Conservation (phyloP, 192 early-diverging fungal genomes). For the Gonapodya sp. region DNA sequence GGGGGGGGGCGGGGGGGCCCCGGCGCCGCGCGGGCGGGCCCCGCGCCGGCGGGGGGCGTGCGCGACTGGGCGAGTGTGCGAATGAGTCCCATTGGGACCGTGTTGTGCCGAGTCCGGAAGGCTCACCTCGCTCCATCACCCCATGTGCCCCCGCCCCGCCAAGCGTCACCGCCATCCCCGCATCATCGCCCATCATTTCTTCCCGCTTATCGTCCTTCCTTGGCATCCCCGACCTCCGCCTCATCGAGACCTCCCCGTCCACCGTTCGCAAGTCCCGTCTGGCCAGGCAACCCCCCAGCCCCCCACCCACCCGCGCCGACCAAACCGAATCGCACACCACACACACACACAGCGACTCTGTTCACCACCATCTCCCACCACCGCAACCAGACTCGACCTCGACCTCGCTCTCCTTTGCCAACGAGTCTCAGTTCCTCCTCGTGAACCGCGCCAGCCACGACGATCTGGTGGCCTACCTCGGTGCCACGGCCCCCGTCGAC, state of each 20-base stretch:
- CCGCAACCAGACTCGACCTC: not conserved
- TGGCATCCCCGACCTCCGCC: not conserved
- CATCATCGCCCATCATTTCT: not conserved
- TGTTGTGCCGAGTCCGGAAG: not conserved
- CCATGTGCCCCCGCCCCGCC: not conserved
- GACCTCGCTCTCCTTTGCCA: slow-evolving; percentile 48
- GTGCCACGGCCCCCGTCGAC: slow-evolving; percentile 17
- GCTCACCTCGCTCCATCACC: not conserved
- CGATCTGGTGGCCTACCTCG: slow-evolving; percentile 40
- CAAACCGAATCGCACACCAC: no score
- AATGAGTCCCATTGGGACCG: no score
- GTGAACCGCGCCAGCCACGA: slow-evolving; percentile 48
- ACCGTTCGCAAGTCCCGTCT: not conserved
- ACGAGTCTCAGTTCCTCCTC: slow-evolving; percentile 62
- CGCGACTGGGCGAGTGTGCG: no score
- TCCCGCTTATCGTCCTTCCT: not conserved
- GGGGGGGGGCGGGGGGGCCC: no score
- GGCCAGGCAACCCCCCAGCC: no score
- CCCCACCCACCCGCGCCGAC: no score
- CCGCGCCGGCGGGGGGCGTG: no score
- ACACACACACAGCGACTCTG: not conserved
- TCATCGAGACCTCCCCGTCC: not conserved
- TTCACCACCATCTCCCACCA: not conserved
- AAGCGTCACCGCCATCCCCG: not conserved
- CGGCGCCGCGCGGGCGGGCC: no score